phyloP scores from a whole-genome alignment of 164 flowering plant species.

The Macadamia tetraphylla region DNA sequence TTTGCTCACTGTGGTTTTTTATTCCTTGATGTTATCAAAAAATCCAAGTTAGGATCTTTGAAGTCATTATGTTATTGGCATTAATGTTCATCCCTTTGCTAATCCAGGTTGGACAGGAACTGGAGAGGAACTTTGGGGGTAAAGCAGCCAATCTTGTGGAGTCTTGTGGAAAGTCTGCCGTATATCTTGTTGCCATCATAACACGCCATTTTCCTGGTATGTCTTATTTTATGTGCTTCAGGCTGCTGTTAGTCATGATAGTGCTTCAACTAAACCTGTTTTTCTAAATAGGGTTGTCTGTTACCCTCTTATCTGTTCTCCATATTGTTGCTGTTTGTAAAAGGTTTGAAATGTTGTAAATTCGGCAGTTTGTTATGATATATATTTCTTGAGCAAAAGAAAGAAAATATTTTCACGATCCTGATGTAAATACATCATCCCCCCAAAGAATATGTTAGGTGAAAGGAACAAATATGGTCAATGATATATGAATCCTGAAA shows the following conservation, averaged over 20 bases:
- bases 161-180: conserved; percentile 80
- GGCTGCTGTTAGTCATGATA: not conserved
- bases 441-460: too few species aligned
- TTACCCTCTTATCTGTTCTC: too few species aligned
- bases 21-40: not conserved
- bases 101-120: conserved; percentile 70
- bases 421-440: too few species aligned
- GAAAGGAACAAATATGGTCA: not conserved
- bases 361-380: too few species aligned
- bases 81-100: conserved; percentile 2
- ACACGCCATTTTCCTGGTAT: conserved; percentile 88
- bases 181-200: conserved; percentile 63
- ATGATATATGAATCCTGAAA: not conserved
- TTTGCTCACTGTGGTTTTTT: not conserved
- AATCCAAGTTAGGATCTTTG: not conserved
- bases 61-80: conserved; percentile 2
- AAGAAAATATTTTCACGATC: too few species aligned
- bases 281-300: too few species aligned
- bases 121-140: conserved; percentile 76
- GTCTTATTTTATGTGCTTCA: not conserved
- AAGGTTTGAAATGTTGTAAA: too few species aligned
- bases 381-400: too few species aligned
- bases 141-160: conserved; percentile 86
- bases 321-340: too few species aligned
- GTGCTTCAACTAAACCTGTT: not conserved